Evolutionary conservation across 768 basidiomycete species (phyloP).

Genomic region (Lactifluus piperatus): DNA sequence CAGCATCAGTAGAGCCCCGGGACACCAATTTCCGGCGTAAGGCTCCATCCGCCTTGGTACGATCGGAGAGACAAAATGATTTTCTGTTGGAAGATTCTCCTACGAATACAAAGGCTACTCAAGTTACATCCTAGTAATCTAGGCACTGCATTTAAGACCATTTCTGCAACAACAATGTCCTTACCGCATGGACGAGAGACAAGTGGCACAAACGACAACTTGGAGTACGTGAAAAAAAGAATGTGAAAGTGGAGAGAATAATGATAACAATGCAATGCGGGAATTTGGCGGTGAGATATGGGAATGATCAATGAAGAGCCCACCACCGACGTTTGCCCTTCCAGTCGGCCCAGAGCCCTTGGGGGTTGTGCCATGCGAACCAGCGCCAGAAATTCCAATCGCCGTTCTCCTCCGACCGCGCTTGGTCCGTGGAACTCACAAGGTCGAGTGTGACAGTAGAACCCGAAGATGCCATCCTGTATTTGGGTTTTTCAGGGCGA

Average conservation of each 20-base stretch:
- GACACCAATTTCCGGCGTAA: constrained; percentile 10
- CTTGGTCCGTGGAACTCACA: constrained; percentile 12
- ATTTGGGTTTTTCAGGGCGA: constrained; percentile 19
- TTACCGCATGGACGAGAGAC: neutral
- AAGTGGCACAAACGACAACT: neutral
- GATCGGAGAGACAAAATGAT: constrained; percentile 4
- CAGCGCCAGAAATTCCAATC: constrained; percentile 17
- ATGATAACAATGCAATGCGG: constrained; percentile 4
- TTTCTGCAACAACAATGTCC: neutral
- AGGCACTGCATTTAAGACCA: neutral
- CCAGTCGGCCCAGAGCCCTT: constrained; percentile 19
- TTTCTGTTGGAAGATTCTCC: constrained; percentile 12
- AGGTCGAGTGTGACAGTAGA: constrained; percentile 11
- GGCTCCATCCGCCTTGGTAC: constrained; percentile 3
- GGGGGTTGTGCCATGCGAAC: constrained; percentile 20
- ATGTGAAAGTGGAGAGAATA: constrained; percentile 1
- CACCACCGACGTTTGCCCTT: constrained; percentile 14
- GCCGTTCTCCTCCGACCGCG: neutral
- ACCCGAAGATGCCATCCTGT: constrained; percentile 4
- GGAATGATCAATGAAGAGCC: constrained; percentile 2
- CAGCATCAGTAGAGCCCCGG: constrained; percentile 8
- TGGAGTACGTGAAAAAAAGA: neutral
- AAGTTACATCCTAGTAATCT: constrained; percentile 3
- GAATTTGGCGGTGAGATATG: neutral
- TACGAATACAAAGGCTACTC: constrained; percentile 1